Conservation (phyloP, 148 eudicot genomes). For the Silene conica region DNA sequence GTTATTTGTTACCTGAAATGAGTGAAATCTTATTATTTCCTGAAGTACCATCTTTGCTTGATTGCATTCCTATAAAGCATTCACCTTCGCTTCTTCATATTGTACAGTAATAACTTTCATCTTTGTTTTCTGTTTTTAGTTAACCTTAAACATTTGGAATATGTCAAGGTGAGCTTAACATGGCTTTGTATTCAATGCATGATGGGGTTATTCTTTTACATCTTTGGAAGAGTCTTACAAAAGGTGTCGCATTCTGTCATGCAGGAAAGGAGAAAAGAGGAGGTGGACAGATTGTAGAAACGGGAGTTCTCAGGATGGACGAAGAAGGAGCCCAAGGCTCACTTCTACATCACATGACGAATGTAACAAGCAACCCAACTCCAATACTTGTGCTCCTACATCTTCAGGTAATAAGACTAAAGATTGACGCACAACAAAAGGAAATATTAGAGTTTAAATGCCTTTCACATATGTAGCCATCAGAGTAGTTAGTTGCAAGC, state of each 20-base stretch:
- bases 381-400: background rate
- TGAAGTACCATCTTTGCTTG: background rate
- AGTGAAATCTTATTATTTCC: conserved; percentile 4
- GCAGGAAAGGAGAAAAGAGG: conserved; percentile 25
- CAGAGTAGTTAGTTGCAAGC: too few species aligned
- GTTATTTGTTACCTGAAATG: conserved; percentile 6
- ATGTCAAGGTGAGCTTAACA: conserved; percentile 21
- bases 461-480: too few species aligned
- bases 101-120: background rate
- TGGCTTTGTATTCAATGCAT: background rate
- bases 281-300: conserved; percentile 6
- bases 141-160: background rate
- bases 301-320: background rate
- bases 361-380: conserved; percentile 4
- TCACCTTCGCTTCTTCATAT: conserved; percentile 12
- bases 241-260: background rate
- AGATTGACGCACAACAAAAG: background rate
- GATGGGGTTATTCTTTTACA: background rate
- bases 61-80: conserved; percentile 8
- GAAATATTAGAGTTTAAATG: too few species aligned
- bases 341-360: conserved; percentile 1
- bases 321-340: conserved; percentile 30
- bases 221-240: too few species aligned
- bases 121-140: background rate
- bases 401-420: background rate